Conservation (phyloP, 2,329 filamentous ascomycete genomes). For the Diplodia seriata region DNA sequence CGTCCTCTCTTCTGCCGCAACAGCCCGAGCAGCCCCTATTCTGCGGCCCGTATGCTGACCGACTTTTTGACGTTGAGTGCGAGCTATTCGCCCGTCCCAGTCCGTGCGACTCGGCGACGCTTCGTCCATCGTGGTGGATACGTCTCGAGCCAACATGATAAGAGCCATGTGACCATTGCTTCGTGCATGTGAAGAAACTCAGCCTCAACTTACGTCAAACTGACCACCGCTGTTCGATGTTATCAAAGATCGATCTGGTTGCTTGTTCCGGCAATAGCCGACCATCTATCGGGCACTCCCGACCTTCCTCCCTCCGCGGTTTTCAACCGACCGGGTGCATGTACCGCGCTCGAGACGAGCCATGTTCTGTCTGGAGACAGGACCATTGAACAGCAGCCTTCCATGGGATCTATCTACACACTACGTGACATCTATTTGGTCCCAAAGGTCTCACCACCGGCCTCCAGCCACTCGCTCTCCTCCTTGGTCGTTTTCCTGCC, state of each 20-base stretch:
- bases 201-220: constrained; percentile 22
- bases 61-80: constrained; percentile 9
- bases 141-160: constrained; percentile 5
- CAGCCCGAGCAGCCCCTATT: constrained; percentile 8
- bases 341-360: too few species aligned
- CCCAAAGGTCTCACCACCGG: constrained; percentile 53
- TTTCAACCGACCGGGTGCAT: too few species aligned
- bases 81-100: background rate
- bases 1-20: background rate
- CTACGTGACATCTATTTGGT: background rate
- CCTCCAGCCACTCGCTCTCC: constrained; percentile 59
- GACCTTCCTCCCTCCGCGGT: too few species aligned
- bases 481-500: constrained; percentile 58
- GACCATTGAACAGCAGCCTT: too few species aligned
- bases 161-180: constrained; percentile 8
- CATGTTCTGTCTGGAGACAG: too few species aligned
- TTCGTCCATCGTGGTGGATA: constrained; percentile 24
- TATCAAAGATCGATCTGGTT: constrained; percentile 1
- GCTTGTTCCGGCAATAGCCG: constrained; percentile 4
- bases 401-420: too few species aligned
- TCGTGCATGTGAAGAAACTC: constrained; percentile 22
- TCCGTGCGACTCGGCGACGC: constrained; percentile 20
- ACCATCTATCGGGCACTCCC: background rate
- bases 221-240: background rate
- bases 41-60: background rate